Evolutionary conservation across 2,329 filamentous ascomycete species (phyloP).

Genomic region (Fusarium devonianum): DNA sequence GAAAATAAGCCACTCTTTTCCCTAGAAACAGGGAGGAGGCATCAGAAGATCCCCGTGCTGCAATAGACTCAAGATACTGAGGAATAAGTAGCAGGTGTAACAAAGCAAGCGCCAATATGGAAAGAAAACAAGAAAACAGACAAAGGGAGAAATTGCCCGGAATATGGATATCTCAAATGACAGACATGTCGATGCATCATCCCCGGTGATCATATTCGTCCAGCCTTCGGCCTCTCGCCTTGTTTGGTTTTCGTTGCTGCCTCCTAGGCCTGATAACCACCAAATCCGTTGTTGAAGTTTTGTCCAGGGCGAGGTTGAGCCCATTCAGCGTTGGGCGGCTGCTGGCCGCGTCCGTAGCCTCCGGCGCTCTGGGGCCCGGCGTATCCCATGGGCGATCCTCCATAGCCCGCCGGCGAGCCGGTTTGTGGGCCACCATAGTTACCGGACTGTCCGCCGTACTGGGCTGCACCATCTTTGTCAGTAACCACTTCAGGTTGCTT

Average conservation of each 20-base stretch:
- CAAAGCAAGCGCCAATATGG: constrained; percentile 34
- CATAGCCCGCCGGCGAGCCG: constrained; percentile 68
- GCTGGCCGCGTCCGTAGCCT: constrained; percentile 81
- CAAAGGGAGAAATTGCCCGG: constrained; percentile 23
- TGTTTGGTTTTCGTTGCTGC: constrained; percentile 34
- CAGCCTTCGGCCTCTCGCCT: constrained; percentile 35
- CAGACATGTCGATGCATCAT: constrained; percentile 32
- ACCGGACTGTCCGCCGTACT: constrained; percentile 71
- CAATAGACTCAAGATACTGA: constrained; percentile 30
- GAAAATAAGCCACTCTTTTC: constrained; percentile 35
- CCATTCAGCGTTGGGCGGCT: constrained; percentile 65
- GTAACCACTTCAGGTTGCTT: constrained; percentile 18
- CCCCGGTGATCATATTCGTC: constrained; percentile 31
- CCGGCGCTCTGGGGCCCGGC: constrained; percentile 77
- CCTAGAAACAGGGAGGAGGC: constrained; percentile 21
- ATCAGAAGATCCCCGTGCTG: constrained; percentile 31
- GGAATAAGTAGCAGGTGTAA: constrained; percentile 37
- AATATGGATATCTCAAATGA: constrained; percentile 35
- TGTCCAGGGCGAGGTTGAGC: constrained; percentile 59
- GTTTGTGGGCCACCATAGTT: constrained; percentile 69
- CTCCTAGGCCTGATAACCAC: constrained; percentile 67
- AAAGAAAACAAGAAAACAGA: constrained; percentile 35
- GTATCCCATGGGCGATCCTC: constrained; percentile 74
- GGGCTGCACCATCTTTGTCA: constrained; percentile 48
- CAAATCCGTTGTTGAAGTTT: constrained; percentile 67